Evolutionary conservation across 306 rosid species (phyloP).

Genomic region (Citrullus amarus): DNA sequence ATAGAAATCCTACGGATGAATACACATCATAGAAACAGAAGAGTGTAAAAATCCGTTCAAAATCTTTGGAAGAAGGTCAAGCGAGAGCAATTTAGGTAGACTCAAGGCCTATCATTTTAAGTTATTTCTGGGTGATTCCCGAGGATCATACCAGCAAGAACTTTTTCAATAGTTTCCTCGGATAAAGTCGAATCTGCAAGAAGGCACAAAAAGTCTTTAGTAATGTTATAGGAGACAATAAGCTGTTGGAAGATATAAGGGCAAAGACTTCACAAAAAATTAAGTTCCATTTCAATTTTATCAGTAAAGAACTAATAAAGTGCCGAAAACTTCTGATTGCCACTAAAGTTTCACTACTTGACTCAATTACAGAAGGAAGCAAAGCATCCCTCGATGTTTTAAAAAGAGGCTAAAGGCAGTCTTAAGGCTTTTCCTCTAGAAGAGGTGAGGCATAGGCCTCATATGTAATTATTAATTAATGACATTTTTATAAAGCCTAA

Average conservation of each 20-base stretch:
- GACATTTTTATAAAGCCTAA: too few species aligned
- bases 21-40: background rate
- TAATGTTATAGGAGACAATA: background rate
- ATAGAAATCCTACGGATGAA: background rate
- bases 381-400: background rate
- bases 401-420: background rate
- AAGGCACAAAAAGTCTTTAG: constrained; percentile 13
- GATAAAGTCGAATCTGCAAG: constrained; percentile 47
- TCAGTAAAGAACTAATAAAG: background rate
- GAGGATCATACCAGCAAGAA: constrained; percentile 45
- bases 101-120: background rate
- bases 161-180: constrained; percentile 46
- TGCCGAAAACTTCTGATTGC: background rate
- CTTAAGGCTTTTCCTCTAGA: background rate
- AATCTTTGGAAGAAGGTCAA: background rate
- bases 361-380: background rate
- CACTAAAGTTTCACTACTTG: background rate
- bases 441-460: background rate
- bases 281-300: background rate
- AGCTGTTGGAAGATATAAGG: background rate
- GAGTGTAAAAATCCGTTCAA: background rate
- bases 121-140: background rate
- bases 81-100: background rate
- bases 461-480: too few species aligned
- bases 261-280: background rate